Evolutionary conservation across 345 rosid species (phyloP), one percentile per base, ranked within the genome.

Genomic region (Pistacia integerrima): DNA sequence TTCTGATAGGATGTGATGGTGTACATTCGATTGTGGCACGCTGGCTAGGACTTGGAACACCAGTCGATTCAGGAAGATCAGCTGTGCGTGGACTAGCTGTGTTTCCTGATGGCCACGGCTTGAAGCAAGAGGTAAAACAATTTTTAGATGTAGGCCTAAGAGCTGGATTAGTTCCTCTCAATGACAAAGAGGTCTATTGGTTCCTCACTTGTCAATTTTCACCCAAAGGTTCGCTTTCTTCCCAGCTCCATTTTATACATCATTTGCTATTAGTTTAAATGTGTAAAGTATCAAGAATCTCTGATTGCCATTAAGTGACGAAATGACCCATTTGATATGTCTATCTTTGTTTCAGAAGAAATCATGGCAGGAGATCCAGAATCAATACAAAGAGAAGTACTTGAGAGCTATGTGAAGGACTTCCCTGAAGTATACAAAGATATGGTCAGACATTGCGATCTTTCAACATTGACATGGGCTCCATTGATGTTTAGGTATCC

Each of bases 1-100:
- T 78, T 62, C 55, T 85, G 61, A 78, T 87, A 22, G 89, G 89
- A n/a, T 88, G 91, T 28, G 88, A 82, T 35, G 89, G 91, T 52
- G 57, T 81, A 54, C 78, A 75, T 58, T 84, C 83, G 4, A 25
- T 38, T 25, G 84, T 81, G 59, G 85, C 88, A 28, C 55, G 33
- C 0, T 84, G 81, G 87, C 41, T 86, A 33, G 87, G 87, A 44
- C 84, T 88, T 0, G 8, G 81, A 4, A 52, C 38, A 18, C 76
- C 79, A 8, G 67, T 69, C 41, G 63, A 80, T 48, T 76, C 84
- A 4, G 86, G 87, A 5, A 64, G 87, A 78, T 73, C 58, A 1
- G 84, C 77, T 0, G 80, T 78, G 9, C 77, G 80, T 3, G 84
- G 87, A 5, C n/a, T 86, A 36, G 11, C 84, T 0, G 12, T 68